phyloP scores from a whole-genome alignment of 2,329 filamentous ascomycete species.

The Claviceps capensis region DNA sequence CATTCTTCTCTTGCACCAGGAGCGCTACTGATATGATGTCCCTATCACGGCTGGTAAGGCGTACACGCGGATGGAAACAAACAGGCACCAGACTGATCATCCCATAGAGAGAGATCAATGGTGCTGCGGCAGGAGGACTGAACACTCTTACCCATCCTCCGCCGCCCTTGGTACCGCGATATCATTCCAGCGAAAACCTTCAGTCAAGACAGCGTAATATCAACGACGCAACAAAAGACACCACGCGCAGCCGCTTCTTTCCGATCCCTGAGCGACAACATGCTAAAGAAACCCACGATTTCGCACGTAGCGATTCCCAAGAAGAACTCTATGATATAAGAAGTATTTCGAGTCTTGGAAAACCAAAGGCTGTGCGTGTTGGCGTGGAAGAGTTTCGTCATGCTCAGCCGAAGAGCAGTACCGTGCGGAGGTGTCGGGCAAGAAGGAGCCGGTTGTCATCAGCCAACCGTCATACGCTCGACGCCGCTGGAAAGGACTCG shows the following conservation, averaged over 20 bases:
- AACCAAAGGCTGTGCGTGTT: background rate
- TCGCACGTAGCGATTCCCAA: background rate
- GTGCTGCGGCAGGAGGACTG: slow-evolving; percentile 2
- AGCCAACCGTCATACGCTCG: slow-evolving; percentile 12
- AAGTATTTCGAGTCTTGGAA: slow-evolving; percentile 1
- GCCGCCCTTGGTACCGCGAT: background rate
- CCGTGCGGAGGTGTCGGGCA: background rate
- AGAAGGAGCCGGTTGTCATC: background rate
- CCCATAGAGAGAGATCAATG: slow-evolving; percentile 3
- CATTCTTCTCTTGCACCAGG: slow-evolving; percentile 13
- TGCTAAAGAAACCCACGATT: background rate
- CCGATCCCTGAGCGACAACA: background rate
- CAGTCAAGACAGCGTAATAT: slow-evolving; percentile 3
- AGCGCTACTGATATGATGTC: slow-evolving; percentile 10
- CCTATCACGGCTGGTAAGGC: slow-evolving; percentile 13
- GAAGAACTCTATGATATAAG: slow-evolving; percentile 1
- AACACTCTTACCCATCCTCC: slow-evolving; percentile 4
- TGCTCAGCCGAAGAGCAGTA: background rate
- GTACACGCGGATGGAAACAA: background rate
- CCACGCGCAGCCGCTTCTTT: slow-evolving; percentile 1
- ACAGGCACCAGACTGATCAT: slow-evolving; percentile 1
- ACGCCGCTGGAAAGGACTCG: background rate
- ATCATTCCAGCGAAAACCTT: background rate
- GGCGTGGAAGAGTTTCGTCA: background rate
- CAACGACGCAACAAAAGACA: background rate